These are phyloP conservation scores for Delphinella strobiligena DNA, from an alignment of 2,329 filamentous ascomycete species.

Conservation along the genomic window DNA sequence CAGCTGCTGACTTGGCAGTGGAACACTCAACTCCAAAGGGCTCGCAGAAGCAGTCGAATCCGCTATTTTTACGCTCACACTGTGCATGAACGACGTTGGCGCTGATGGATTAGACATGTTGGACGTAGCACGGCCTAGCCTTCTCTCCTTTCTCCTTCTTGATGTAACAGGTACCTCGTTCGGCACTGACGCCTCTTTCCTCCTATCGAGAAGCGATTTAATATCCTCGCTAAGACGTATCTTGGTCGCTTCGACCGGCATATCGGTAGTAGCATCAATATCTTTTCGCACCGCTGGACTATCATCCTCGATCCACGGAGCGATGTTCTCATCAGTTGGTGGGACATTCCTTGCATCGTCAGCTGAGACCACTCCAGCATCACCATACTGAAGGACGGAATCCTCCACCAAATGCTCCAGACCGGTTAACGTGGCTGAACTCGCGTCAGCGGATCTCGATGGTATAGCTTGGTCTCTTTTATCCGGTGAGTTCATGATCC, in stretches of 20 bases:
- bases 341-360: too few relatives aligned
- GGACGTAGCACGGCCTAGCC: conserved; percentile 7
- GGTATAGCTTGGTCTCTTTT: conserved; percentile 4
- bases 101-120: conserved; percentile 3
- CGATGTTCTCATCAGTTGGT: neutral
- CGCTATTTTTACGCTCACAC: conserved; percentile 3
- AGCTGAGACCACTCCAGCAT: too few relatives aligned
- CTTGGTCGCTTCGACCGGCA: conserved; percentile 1
- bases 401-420: too few relatives aligned
- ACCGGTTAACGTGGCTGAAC: neutral
- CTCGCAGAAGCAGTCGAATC: conserved; percentile 4
- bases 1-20: conserved; percentile 21
- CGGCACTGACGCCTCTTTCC: conserved; percentile 3
- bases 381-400: too few relatives aligned
- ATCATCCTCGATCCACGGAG: too few relatives aligned
- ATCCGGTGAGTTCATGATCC: conserved; percentile 11
- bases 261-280: too few relatives aligned
- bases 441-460: neutral
- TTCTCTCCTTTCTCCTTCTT: conserved; percentile 9
- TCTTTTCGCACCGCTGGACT: too few relatives aligned
- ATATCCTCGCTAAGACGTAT: conserved; percentile 5
- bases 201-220: conserved; percentile 5
- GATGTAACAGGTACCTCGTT: conserved; percentile 1
- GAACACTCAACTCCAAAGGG: conserved; percentile 5
- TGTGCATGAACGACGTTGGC: conserved; percentile 1